Percentiles rank a stretch among this genome's conserved stretches.
Evolutionary conservation across 2,329 filamentous ascomycete genomes (phyloP).

Genomic region (Sarocladium kiliense): DNA sequence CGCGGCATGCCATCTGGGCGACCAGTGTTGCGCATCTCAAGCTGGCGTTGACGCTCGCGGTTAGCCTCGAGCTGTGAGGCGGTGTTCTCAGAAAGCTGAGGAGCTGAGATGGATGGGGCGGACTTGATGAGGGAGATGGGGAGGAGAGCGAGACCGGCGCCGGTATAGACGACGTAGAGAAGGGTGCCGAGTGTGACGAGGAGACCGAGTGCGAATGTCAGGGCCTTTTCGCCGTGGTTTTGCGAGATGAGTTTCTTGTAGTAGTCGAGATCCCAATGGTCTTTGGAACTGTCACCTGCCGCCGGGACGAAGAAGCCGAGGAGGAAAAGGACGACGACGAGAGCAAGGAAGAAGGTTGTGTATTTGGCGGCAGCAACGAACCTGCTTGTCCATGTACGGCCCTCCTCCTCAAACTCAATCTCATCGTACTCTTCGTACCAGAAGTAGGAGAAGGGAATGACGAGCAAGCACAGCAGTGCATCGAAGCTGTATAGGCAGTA

Average conservation of each 20-base stretch:
- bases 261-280: conserved; percentile 79
- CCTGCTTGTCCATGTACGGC: conserved; percentile 63
- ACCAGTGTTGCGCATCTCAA: conserved; percentile 79
- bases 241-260: conserved; percentile 74
- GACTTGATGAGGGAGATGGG: conserved; percentile 91
- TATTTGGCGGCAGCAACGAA: conserved; percentile 87
- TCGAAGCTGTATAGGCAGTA: conserved; percentile 91
- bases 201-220: conserved; percentile 86
- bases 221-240: conserved; percentile 85
- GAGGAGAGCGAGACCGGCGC: conserved; percentile 79
- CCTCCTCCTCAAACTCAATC: conserved; percentile 77
- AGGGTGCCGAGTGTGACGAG: conserved; percentile 81
- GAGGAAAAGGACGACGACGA: conserved; percentile 79
- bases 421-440: conserved; percentile 98
- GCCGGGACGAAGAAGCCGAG: conserved; percentile 92
- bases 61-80: conserved; percentile 80
- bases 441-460: conserved; percentile 96
- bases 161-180: conserved; percentile 84
- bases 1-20: conserved; percentile 68
- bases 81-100: conserved; percentile 71
- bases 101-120: conserved; percentile 78
- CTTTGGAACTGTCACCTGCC: conserved; percentile 59
- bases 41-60: conserved; percentile 83
- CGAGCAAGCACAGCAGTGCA: conserved; percentile 78
- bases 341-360: conserved; percentile 74